These are phyloP conservation scores for Phytophthora megakarya DNA, from an alignment of 352 stramenopile species.

Conservation along the genomic window DNA sequence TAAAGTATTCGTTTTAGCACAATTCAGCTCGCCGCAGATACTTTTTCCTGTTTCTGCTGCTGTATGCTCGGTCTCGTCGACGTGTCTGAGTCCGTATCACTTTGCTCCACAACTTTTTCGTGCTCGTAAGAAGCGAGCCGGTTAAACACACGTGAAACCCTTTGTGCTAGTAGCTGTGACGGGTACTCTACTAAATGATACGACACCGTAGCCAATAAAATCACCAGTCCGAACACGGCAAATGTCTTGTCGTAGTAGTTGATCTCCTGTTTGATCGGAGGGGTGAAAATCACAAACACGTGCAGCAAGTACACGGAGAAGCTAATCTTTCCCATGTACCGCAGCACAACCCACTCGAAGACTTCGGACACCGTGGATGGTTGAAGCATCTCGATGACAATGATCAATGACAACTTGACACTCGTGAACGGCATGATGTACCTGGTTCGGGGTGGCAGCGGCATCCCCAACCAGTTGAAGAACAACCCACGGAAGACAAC, in stretches of 20 bases:
- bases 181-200: slow-evolving; percentile 47
- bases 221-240: slow-evolving; percentile 27
- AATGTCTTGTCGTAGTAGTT: slow-evolving; percentile 29
- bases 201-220: slow-evolving; percentile 32
- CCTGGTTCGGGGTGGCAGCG: not conserved
- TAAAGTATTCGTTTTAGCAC: not conserved
- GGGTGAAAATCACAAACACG: slow-evolving; percentile 40
- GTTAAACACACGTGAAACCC: slow-evolving; percentile 10
- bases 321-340: slow-evolving; percentile 43
- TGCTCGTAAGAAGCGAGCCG: slow-evolving; percentile 17
- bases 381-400: slow-evolving; percentile 39
- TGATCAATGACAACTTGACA: slow-evolving; percentile 17
- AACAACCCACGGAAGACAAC: slow-evolving; percentile 16
- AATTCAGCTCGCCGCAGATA: slow-evolving; percentile 1
- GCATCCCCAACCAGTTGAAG: slow-evolving; percentile 13
- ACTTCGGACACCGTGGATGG: slow-evolving; percentile 23
- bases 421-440: slow-evolving; percentile 19
- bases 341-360: slow-evolving; percentile 41
- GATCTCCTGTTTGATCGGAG: slow-evolving; percentile 1
- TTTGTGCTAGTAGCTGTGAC: slow-evolving; percentile 22
- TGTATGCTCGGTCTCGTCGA: not conserved
- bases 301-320: slow-evolving; percentile 48
- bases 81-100: slow-evolving; percentile 14
- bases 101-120: slow-evolving; percentile 17
- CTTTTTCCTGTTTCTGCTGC: slow-evolving; percentile 1